These are phyloP conservation scores for Suillus decipiens DNA, from an alignment of 768 basidiomycete species.

Conservation along the genomic window DNA sequence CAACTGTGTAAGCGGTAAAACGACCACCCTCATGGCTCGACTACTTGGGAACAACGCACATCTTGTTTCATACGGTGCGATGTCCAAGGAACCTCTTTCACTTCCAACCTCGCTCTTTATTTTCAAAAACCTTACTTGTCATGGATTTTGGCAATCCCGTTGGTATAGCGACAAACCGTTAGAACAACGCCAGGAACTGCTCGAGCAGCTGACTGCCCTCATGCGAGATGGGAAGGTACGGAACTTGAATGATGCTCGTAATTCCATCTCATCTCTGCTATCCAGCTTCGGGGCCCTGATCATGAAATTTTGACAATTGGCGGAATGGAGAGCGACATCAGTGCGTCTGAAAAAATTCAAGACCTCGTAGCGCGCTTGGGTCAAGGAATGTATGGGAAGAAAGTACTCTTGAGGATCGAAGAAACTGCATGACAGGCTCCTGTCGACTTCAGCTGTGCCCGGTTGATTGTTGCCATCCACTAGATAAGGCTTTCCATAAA, in stretches of 20 bases:
- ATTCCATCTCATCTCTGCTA: slow-evolving; percentile 12
- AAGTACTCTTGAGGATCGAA: slow-evolving; percentile 46
- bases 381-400: slow-evolving; percentile 47
- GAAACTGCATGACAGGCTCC: slow-evolving; percentile 18
- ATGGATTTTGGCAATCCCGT: slow-evolving; percentile 78
- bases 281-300: slow-evolving; percentile 65
- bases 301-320: slow-evolving; percentile 66
- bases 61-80: slow-evolving; percentile 86
- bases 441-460: not conserved
- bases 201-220: slow-evolving; percentile 52
- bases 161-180: slow-evolving; percentile 60
- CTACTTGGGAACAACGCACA: slow-evolving; percentile 68
- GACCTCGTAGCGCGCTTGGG: slow-evolving; percentile 35
- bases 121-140: slow-evolving; percentile 77
- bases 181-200: slow-evolving; percentile 51
- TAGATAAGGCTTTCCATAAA: not conserved
- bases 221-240: slow-evolving; percentile 56
- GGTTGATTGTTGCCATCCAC: not conserved
- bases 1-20: slow-evolving; percentile 65
- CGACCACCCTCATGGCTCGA: slow-evolving; percentile 69
- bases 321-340: slow-evolving; percentile 38
- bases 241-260: slow-evolving; percentile 2
- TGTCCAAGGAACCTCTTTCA: slow-evolving; percentile 81
- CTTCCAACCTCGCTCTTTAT: slow-evolving; percentile 81
- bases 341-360: slow-evolving; percentile 35